Base-by-base conservation (phyloP, 164 flowering plant species). In the Amborella trichopoda region DNA sequence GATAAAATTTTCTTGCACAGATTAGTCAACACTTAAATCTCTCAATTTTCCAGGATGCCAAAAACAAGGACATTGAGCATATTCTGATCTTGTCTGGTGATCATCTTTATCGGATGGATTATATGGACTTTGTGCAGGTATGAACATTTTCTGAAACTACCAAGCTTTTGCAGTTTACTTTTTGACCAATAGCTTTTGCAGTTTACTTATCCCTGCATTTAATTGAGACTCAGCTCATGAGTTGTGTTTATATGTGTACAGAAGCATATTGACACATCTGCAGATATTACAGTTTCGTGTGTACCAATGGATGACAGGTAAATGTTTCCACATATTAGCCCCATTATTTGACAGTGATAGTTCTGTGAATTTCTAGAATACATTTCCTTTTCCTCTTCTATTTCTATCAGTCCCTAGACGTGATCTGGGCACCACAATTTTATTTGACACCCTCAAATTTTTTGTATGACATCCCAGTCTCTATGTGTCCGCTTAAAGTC, bases 41-140 rank as follows among this genome's bases (percentile, higher is more conserved):
- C n/a, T 14, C 10, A 37, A n/a, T 46, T 12, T 16, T 39, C 17
- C 24, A 90, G 97, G 86, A 83, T 73, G 86, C 85, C 24, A 90
- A 83, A 69, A 83, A 61, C 54, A 90, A 86, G 72, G 75, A 81
- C 58, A 68, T 86, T 32, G 91, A 90, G 67, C 67, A 90, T 63
- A 80, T 85, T 30, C 23, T 90, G 61, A 77, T 90, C 40, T 60
- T 90, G 65, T 79, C 97, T n/a, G 97, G 97, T 3, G 97, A 90
- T 66, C 97, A 90, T 74, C 91, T 90, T 28, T 90, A 86, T 59
- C 66, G 97, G 26, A 86, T 86, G 95, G 70, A 90, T 58, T 90
- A 90, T 48, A 83, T 77, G 91, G 88, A 90, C 46, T 83, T 90
- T 60, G 77, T 90, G 61, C 90, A 89, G 90, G 97, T 80, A 61